Evolutionary conservation across 148 eudicot species (phyloP).

Genomic region (Vaccinium myrtillus): DNA sequence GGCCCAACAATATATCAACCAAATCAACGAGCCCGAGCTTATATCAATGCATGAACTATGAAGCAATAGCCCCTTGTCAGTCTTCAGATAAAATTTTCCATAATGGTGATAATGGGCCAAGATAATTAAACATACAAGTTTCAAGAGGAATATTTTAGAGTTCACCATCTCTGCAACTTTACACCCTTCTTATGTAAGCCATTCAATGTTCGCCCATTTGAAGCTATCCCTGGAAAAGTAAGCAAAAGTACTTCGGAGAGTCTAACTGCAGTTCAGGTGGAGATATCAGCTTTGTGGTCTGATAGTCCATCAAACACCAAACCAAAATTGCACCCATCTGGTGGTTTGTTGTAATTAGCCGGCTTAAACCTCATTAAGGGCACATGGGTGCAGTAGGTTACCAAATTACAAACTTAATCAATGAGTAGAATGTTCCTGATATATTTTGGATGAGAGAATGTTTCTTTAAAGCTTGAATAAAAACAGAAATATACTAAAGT

Average conservation of each 20-base stretch:
- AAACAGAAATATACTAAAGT: not conserved
- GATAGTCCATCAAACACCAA: not conserved
- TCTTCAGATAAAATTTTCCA: not conserved
- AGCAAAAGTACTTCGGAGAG: not conserved
- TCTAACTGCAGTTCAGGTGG: not conserved
- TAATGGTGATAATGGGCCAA: not conserved
- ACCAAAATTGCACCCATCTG: not conserved
- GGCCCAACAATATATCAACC: not conserved
- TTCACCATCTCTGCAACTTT: not conserved
- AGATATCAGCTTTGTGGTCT: not conserved
- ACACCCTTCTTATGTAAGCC: not conserved
- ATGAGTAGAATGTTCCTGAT: not conserved
- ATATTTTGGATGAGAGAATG: not conserved
- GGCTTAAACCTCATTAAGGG: not conserved
- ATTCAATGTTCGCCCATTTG: not conserved
- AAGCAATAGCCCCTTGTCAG: not conserved
- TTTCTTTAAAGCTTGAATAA: not conserved
- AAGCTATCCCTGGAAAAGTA: not conserved
- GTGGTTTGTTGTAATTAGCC: not conserved
- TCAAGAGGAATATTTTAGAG: constrained; percentile 1
- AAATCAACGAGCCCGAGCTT: not conserved
- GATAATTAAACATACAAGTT: not conserved
- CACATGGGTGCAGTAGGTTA: not conserved
- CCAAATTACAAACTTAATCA: not conserved
- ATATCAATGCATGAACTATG: not conserved